phyloP scores from a whole-genome alignment of 2,329 filamentous ascomycete species.

The Mycocentrospora acerina region DNA sequence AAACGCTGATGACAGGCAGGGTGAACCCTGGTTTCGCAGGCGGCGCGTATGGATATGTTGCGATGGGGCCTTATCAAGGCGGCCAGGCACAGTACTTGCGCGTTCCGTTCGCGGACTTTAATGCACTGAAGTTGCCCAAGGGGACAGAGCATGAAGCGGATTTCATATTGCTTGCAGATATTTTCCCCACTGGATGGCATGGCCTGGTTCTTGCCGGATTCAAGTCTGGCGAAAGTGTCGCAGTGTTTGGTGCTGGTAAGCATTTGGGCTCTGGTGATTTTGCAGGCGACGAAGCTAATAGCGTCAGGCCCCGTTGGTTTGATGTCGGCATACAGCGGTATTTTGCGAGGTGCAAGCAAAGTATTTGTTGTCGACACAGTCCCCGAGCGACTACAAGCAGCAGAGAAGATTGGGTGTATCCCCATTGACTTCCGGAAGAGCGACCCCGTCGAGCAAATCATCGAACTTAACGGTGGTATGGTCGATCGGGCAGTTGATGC shows the following conservation, averaged over 20 bases:
- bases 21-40: constrained; percentile 63
- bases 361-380: constrained; percentile 67
- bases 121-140: constrained; percentile 61
- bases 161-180: constrained; percentile 56
- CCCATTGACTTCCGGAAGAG: constrained; percentile 63
- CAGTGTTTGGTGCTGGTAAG: constrained; percentile 60
- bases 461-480: constrained; percentile 59
- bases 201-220: constrained; percentile 61
- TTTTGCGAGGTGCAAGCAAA: constrained; percentile 60
- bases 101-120: constrained; percentile 68
- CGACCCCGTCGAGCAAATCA: constrained; percentile 63
- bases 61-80: constrained; percentile 58
- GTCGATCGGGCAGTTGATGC: constrained; percentile 66
- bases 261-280: neutral
- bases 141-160: constrained; percentile 64
- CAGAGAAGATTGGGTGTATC: constrained; percentile 62
- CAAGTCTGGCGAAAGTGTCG: constrained; percentile 61
- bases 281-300: constrained; percentile 1
- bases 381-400: constrained; percentile 58
- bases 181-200: constrained; percentile 58
- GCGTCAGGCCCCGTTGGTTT: constrained; percentile 58
- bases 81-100: constrained; percentile 66
- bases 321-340: constrained; percentile 66
- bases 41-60: constrained; percentile 63
- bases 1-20: constrained; percentile 13